Conservation (phyloP, 257 asterid species). For the Handroanthus guayacan region DNA sequence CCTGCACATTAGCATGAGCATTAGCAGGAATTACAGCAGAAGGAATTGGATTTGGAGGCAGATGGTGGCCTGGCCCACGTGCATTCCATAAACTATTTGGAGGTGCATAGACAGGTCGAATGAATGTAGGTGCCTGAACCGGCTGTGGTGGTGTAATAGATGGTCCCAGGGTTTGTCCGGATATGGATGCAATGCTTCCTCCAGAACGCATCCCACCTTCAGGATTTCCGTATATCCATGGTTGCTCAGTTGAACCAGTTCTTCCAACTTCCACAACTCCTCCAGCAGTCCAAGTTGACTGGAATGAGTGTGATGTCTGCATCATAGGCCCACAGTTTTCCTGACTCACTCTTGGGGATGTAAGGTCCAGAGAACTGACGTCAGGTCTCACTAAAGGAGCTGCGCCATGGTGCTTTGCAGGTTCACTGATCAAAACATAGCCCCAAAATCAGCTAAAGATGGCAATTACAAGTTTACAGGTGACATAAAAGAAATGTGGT, state of each 20-base stretch:
- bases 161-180: slow-evolving; percentile 55
- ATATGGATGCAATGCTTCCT: slow-evolving; percentile 52
- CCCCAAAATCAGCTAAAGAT: slow-evolving; percentile 32
- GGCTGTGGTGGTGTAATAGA: slow-evolving; percentile 64
- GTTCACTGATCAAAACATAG: slow-evolving; percentile 53
- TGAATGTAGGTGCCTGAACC: slow-evolving; percentile 59
- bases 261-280: slow-evolving; percentile 62
- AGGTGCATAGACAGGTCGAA: slow-evolving; percentile 68
- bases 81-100: slow-evolving; percentile 74
- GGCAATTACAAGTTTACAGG: slow-evolving; percentile 16
- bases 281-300: slow-evolving; percentile 65
- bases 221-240: slow-evolving; percentile 58
- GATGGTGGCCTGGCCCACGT: slow-evolving; percentile 62
- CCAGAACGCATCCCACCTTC: slow-evolving; percentile 64
- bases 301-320: slow-evolving; percentile 60
- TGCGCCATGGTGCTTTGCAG: slow-evolving; percentile 50
- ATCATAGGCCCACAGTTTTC: slow-evolving; percentile 62
- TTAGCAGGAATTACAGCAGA: slow-evolving; percentile 53
- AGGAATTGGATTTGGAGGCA: slow-evolving; percentile 52
- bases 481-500: slow-evolving; percentile 2
- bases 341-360: slow-evolving; percentile 74
- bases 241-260: slow-evolving; percentile 43
- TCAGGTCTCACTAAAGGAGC: slow-evolving; percentile 58
- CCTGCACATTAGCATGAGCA: slow-evolving; percentile 60
- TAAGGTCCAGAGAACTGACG: slow-evolving; percentile 56